Base-by-base conservation (phyloP, 2,329 filamentous ascomycete species). In the Purpureocillium takamizusanense region DNA sequence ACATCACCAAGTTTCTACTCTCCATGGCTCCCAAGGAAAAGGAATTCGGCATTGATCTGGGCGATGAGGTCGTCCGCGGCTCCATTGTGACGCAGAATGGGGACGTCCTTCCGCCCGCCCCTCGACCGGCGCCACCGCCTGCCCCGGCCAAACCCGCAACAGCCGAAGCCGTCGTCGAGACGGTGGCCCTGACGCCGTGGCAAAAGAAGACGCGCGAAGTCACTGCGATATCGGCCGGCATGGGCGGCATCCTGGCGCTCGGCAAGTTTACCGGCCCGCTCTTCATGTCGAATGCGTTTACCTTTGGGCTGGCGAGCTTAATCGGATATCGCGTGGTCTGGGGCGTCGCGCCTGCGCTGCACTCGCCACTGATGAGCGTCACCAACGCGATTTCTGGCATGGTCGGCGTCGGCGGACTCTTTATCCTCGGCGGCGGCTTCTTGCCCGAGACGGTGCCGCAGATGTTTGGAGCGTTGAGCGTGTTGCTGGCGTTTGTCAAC, bases 321-420 rank as follows among this genome's bases (percentile, higher is more conserved):
- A 87, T 94, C 46, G 88, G 87, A 7, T 94, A 95, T 54, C 77
- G 87, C 35, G 86, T 86, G 6, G 85, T 94, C 17, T 94, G 87
- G 87, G 86, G 86, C 38, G 87, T 94, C 11, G 67, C 70, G 0
- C 87, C 87, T 7, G 86, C 87, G 28, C 69, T 95, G 5, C 88
- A 94, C 58, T 90, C 85, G 2, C 88, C 87, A 2, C 66, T 95
- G 5, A 94, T 95, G 88, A 89, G 83, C 49, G 87, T 94, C 28
- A 94, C 88, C 7, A 94, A 95, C 56, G 88, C 88, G 21, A 94
- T 94, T 50, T 92, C 86, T 25, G 86, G 83, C 60, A 86, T 95
- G 83, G 88, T 94, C 23, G 88, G 87, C 41, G 73, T 95, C 43
- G 88, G 87, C 40, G 87, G 88, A 11, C 72, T 94, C 46, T 95